Base-by-base conservation (phyloP, 2,329 filamentous ascomycete genomes). In the Aspergillus felis region DNA sequence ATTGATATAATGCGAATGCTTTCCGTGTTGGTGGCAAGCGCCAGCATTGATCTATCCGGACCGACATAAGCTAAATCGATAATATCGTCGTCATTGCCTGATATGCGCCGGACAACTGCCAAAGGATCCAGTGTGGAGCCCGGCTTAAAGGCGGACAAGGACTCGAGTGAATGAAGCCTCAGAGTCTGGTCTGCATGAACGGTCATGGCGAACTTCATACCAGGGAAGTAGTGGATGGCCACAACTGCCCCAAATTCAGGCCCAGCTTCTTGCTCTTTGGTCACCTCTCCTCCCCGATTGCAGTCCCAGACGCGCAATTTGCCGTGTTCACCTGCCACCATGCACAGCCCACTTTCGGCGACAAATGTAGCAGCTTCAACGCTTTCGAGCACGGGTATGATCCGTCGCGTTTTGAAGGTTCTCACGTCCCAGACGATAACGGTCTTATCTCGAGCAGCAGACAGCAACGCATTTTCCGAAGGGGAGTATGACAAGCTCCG, bases 41-140 rank as follows among this genome's bases (percentile, higher is more conserved):
- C 95, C 60, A 99, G 82, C 53, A 95, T 78, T 2, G 91, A 93
- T 57, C 85, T 86, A 66, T 96, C 88, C 0, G 87, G 85, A 1
- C 94, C 85, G 55, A 97, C 81, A 68, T 94, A 97, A 29, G 88
- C 90, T 35, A 99, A 79, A 70, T 99, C 95, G 64, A 99, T 97
- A 53, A 99, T 92, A 73, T 99, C 94, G 71, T 99, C 95, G 73
- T 97, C 92, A 6, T 94, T 97, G 54, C 94, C 95, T 4, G 93
- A 96, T 64, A 99, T 95, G 48, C 91, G 85, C 64, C 90, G 86
- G 48, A 90, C 82, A 0, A 87, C 68, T 9, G 82, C 79, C 25
- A 88, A 73, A n/a, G 84, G 77, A n/a, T 78, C 73, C 76, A 89
- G 69, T 75, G 78, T 66, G 70, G 81, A 65, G 57, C 76, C 62